Conservation (phyloP, 148 eudicot species). For the Heliosperma pusillum region DNA sequence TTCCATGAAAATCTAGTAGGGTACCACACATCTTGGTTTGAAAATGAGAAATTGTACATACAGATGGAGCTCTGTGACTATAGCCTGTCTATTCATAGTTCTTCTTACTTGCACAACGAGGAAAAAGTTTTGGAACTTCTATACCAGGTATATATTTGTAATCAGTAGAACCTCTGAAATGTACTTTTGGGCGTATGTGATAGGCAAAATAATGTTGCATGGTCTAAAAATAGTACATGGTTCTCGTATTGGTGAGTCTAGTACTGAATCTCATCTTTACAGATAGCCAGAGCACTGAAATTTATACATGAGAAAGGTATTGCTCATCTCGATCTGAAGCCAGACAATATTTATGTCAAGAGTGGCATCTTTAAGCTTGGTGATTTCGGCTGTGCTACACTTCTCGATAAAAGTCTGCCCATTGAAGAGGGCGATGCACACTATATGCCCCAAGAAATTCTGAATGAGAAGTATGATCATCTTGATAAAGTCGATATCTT, state of each 20-base stretch:
- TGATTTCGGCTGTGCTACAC: constrained; percentile 97
- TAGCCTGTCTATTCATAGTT: constrained; percentile 46
- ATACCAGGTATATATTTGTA: constrained; percentile 53
- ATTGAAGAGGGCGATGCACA: constrained; percentile 97
- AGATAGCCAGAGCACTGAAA: constrained; percentile 83
- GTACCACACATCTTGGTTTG: constrained; percentile 87
- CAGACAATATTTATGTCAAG: constrained; percentile 88
- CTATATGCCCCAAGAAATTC: constrained; percentile 90
- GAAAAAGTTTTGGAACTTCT: constrained; percentile 53
- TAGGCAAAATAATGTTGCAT: background rate
- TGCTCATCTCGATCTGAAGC: constrained; percentile 91
- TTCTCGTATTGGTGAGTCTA: background rate
- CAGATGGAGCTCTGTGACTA: constrained; percentile 94
- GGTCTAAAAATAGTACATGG: background rate
- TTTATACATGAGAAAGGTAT: constrained; percentile 74
- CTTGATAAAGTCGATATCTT: constrained; percentile 93
- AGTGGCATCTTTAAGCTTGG: constrained; percentile 80
- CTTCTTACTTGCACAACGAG: constrained; percentile 41
- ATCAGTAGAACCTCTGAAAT: background rate
- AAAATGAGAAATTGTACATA: constrained; percentile 75
- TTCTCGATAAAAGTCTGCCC: constrained; percentile 69
- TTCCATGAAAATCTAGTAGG: constrained; percentile 71
- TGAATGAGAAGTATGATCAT: constrained; percentile 80
- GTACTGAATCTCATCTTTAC: constrained; percentile 5
- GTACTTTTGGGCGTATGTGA: background rate